Base-by-base conservation (phyloP, 768 basidiomycete species). In the Rossbeevera mucosa region DNA sequence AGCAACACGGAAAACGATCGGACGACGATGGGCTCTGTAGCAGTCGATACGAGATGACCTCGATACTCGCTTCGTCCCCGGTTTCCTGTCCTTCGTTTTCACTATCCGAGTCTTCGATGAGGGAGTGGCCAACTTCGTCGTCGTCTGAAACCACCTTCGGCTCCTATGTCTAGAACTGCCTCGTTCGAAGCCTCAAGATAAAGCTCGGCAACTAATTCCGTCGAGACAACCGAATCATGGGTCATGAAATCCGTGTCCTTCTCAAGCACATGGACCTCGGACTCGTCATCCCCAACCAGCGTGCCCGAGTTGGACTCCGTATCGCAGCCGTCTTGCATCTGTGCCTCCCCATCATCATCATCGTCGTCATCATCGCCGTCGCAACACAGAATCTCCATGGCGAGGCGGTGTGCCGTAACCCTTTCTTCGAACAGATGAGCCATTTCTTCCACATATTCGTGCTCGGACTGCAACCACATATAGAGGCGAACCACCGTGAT, bases 391-490 rank as follows among this genome's bases (percentile, higher is more conserved):
- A 71, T 70, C 45, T 71, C 68, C 50, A 36, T 52, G n/a, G 69
- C 69, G 16, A 71, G 59, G 18, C 58, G 57, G 48, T 59, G 44
- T 21, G 67, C 60, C 6, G 68, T 65, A 25, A 66, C 55, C n/a
- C 68, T 64, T 36, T 65, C 66, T 25, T 70, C 66, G 50, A 71
- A 63, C n/a, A 71, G 47, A 36, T 64, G 62, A 45, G 54, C 51
- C 60, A 68, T 58, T 46, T 65, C 63, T 22, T 63, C 66, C 18
- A 67, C 65, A 49, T 65, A 70, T 36, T 62, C 69, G 33, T 64
- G 59, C 31, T 62, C 63, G 11, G 64, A 64, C 56, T 64, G 66
- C 28, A 71, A 56, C 70, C 69, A 71, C 59, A 62, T 60, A 52
- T 63, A 57, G 12, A 72, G 56, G 24, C 60, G 57, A 16, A 65